Evolutionary conservation across 1,284 basidiomycete genomes (phyloP).

Genomic region (Leccinum variabile): DNA sequence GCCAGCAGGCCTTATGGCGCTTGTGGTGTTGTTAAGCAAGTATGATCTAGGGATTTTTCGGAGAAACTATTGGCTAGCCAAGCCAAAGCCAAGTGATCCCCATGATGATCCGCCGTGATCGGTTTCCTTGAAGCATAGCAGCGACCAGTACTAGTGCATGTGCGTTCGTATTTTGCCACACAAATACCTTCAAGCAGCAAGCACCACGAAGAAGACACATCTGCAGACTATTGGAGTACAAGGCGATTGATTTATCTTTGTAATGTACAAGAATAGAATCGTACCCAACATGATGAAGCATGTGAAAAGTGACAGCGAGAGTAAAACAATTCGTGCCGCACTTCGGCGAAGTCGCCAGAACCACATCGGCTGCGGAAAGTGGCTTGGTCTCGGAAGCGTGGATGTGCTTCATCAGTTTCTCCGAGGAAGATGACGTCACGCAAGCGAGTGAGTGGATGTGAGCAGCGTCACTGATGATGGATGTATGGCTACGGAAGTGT

Average conservation of each 20-base stretch:
- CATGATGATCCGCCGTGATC: background rate
- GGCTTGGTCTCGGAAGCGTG: conserved; percentile 4
- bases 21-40: background rate
- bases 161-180: background rate
- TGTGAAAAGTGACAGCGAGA: background rate
- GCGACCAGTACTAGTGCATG: too few species aligned
- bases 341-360: conserved; percentile 20
- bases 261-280: background rate
- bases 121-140: background rate
- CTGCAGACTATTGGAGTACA: background rate
- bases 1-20: background rate
- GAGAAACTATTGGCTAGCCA: background rate
- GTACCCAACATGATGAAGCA: background rate
- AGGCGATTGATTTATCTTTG: background rate
- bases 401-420: background rate
- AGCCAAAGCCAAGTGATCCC: background rate
- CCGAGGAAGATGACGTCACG: background rate
- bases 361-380: conserved; percentile 20
- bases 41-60: background rate
- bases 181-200: background rate
- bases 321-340: conserved; percentile 4
- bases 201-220: background rate
- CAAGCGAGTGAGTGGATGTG: conserved; percentile 44
- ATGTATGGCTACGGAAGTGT: conserved; percentile 39
- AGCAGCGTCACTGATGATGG: conserved; percentile 45